These are phyloP conservation scores for Phialocephala sp. DNA, from an alignment of 2,329 filamentous ascomycete species.

Conservation along the genomic window DNA sequence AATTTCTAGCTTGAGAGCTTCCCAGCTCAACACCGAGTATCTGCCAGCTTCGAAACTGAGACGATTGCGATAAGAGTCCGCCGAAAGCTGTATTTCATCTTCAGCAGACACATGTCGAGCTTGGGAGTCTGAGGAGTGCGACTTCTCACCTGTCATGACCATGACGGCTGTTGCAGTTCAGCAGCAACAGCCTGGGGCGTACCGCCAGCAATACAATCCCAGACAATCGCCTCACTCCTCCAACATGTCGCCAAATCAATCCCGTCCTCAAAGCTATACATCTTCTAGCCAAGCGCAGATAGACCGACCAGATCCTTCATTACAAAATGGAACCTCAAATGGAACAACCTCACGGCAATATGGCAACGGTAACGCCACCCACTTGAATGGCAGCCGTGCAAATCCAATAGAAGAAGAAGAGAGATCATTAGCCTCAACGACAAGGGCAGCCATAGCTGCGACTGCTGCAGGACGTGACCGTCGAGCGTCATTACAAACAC, in stretches of 20 bases:
- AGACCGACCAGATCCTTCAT: slow-evolving; percentile 30
- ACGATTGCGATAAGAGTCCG: neutral
- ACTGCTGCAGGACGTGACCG: slow-evolving; percentile 1
- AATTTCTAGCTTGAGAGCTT: slow-evolving; percentile 9
- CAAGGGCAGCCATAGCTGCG: slow-evolving; percentile 4
- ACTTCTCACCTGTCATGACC: slow-evolving; percentile 32
- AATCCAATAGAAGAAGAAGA: slow-evolving; percentile 21
- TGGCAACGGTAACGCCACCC: slow-evolving; percentile 38
- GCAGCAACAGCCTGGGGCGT: slow-evolving; percentile 37
- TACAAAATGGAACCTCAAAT: slow-evolving; percentile 34
- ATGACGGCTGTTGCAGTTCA: slow-evolving; percentile 45
- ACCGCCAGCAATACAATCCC: slow-evolving; percentile 39
- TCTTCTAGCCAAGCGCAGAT: slow-evolving; percentile 27
- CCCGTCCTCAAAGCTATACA: slow-evolving; percentile 39
- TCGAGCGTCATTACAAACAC: slow-evolving; percentile 20
- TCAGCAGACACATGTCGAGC: slow-evolving; percentile 31
- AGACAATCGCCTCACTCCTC: slow-evolving; percentile 40
- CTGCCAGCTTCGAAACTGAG: neutral
- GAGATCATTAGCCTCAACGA: slow-evolving; percentile 15
- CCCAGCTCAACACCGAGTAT: slow-evolving; percentile 3
- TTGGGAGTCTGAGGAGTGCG: slow-evolving; percentile 31
- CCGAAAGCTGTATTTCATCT: neutral
- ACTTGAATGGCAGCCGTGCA: slow-evolving; percentile 28
- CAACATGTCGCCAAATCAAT: slow-evolving; percentile 35
- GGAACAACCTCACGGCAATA: slow-evolving; percentile 32